Conservation (phyloP, 1,139 yeast genomes). For the Saccharomyces uvarum region DNA sequence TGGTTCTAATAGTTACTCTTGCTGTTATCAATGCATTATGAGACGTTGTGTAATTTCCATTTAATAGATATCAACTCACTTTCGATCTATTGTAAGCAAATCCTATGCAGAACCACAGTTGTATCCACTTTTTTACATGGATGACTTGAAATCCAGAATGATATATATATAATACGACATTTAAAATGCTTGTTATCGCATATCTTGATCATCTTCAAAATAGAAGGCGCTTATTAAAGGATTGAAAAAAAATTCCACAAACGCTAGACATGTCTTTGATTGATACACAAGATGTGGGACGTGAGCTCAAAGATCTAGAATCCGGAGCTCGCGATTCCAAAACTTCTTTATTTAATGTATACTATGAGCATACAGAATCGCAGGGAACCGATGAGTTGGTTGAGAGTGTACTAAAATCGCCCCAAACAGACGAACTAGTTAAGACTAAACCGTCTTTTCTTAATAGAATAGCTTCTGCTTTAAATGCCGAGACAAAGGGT, state of each 20-base stretch:
- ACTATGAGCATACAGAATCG: neutral
- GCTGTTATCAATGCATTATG: neutral
- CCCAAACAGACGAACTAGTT: neutral
- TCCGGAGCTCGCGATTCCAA: neutral
- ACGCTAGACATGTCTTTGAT: neutral
- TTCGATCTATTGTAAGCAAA: neutral
- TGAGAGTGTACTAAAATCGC: neutral
- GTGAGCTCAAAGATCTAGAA: neutral
- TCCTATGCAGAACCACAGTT: neutral
- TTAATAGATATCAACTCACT: neutral
- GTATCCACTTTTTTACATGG: neutral
- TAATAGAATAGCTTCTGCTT: slow-evolving; percentile 32
- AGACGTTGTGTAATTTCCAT: neutral
- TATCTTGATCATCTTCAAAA: neutral
- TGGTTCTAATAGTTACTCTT: neutral
- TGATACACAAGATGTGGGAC: neutral
- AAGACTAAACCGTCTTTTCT: slow-evolving; percentile 21
- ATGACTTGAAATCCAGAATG: neutral
- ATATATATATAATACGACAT: neutral
- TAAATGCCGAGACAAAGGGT: slow-evolving; percentile 42
- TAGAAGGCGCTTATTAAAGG: neutral
- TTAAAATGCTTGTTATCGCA: neutral
- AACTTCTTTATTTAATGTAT: neutral
- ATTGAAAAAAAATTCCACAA: neutral
- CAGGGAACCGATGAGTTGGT: neutral